A percentile compares a stretch with the other conserved stretches of the same genome.
Evolutionary conservation across 371 early-diverging fungal genomes (phyloP).

Genomic region (Zopfochytrium polystomum): DNA sequence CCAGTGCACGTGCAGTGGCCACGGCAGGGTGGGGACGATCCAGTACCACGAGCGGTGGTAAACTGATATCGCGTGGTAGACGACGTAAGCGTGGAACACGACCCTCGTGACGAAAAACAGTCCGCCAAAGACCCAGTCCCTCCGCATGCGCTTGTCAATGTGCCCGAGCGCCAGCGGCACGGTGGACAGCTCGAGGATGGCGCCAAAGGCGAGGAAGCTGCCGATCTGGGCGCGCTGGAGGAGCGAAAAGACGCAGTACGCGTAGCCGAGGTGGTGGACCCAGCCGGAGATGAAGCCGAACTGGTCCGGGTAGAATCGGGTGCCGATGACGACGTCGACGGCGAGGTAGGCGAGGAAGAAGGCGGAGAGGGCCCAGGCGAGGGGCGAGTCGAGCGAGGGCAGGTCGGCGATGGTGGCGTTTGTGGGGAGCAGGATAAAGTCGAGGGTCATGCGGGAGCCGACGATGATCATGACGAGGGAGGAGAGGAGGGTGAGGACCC

Average conservation of each 20-base stretch:
- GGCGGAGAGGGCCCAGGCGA: slow-evolving; percentile 17
- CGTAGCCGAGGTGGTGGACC: slow-evolving; percentile 48
- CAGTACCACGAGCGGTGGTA: slow-evolving; percentile 5
- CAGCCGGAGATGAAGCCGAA: slow-evolving; percentile 43
- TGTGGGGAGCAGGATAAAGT: slow-evolving; percentile 11
- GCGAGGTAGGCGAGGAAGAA: slow-evolving; percentile 44
- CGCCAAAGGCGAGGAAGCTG: slow-evolving; percentile 36
- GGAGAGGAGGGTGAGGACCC: slow-evolving; percentile 45
- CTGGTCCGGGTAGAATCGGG: slow-evolving; percentile 38
- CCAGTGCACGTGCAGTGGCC: slow-evolving; percentile 24
- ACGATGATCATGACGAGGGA: slow-evolving; percentile 36
- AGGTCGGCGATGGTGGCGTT: slow-evolving; percentile 14
- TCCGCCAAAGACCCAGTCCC: slow-evolving; percentile 42
- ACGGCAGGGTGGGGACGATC: slow-evolving; percentile 19
- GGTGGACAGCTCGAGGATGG: slow-evolving; percentile 48
- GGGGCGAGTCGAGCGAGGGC: slow-evolving; percentile 22
- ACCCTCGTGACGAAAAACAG: slow-evolving; percentile 19
- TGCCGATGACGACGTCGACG: slow-evolving; percentile 43
- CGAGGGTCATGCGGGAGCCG: slow-evolving; percentile 33
- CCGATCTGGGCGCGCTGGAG: slow-evolving; percentile 35
- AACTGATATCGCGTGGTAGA: slow-evolving; percentile 9
- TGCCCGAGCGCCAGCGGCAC: slow-evolving; percentile 44
- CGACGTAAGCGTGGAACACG: slow-evolving; percentile 34
- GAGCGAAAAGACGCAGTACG: slow-evolving; percentile 23
- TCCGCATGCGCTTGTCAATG: slow-evolving; percentile 35